phyloP scores from a whole-genome alignment of 768 basidiomycete species.

The Mycena belliarum region DNA sequence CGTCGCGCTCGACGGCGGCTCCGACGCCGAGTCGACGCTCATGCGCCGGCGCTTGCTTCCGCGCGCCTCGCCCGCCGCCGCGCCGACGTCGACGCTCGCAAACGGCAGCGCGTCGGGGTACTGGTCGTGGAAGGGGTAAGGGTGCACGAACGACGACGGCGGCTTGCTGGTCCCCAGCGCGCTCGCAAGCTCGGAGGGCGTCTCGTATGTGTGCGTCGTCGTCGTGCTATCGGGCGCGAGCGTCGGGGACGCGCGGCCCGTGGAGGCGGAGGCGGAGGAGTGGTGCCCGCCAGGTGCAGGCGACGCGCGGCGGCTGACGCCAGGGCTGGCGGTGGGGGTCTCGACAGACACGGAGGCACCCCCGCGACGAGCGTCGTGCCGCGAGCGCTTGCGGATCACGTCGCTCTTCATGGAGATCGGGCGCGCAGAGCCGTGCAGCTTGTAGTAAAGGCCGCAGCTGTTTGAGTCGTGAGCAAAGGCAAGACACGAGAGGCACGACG shows the following conservation, averaged over 20 bases:
- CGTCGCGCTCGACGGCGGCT: slow-evolving; percentile 62
- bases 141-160: slow-evolving; percentile 25
- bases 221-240: slow-evolving; percentile 74
- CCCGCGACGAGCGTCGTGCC: slow-evolving; percentile 72
- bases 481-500: slow-evolving; percentile 30
- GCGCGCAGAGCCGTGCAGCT: slow-evolving; percentile 81
- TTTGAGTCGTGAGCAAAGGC: too few relatives aligned
- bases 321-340: slow-evolving; percentile 75
- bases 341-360: slow-evolving; percentile 44
- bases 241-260: slow-evolving; percentile 59
- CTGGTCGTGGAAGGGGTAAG: slow-evolving; percentile 34
- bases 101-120: slow-evolving; percentile 56
- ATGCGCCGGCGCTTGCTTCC: slow-evolving; percentile 69
- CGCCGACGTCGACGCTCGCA: slow-evolving; percentile 42
- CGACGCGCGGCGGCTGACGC: slow-evolving; percentile 71
- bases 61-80: slow-evolving; percentile 49
- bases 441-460: slow-evolving; percentile 84
- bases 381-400: slow-evolving; percentile 83
- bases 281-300: slow-evolving; percentile 55
- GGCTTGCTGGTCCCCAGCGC: slow-evolving; percentile 33
- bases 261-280: slow-evolving; percentile 69
- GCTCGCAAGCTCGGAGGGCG: slow-evolving; percentile 51
- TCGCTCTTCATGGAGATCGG: slow-evolving; percentile 93
- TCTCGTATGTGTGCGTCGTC: slow-evolving; percentile 45
- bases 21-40: slow-evolving; percentile 58